phyloP scores from a whole-genome alignment of 1,284 basidiomycete genomes.

The Porodaedalea pini region DNA sequence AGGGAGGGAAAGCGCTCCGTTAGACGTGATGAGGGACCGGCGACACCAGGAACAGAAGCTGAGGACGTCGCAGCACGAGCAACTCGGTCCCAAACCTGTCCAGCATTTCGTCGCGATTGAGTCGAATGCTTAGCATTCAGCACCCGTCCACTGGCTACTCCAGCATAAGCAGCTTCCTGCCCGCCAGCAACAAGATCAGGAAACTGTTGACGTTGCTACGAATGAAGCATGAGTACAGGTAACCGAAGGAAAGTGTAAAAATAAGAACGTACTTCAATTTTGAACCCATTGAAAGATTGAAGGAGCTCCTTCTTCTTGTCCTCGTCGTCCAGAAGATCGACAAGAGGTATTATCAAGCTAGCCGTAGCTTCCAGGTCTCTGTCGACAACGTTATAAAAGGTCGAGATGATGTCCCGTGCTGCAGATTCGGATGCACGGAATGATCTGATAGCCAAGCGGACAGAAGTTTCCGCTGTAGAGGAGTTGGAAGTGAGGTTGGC shows the following conservation, averaged over 20 bases:
- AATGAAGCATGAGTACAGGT: background rate
- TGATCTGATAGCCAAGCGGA: constrained; percentile 77
- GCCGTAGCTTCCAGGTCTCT: constrained; percentile 73
- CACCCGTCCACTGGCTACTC: constrained; percentile 75
- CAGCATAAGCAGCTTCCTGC: constrained; percentile 65
- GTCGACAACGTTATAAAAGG: constrained; percentile 83
- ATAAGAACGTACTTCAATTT: constrained; percentile 62
- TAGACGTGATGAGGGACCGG: constrained; percentile 27
- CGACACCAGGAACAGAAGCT: constrained; percentile 35
- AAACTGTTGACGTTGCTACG: constrained; percentile 78
- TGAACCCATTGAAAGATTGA: constrained; percentile 79
- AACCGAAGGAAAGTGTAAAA: background rate
- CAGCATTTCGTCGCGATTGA: constrained; percentile 46
- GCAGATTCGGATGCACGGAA: constrained; percentile 78
- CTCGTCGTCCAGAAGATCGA: constrained; percentile 79
- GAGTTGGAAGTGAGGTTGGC: constrained; percentile 68
- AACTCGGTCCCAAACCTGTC: constrained; percentile 84
- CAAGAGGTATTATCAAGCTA: constrained; percentile 73
- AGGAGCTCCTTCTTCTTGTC: constrained; percentile 81
- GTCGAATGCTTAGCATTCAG: constrained; percentile 81
- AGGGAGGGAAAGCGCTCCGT: constrained; percentile 48
- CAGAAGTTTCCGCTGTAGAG: constrained; percentile 67
- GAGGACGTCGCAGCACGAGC: constrained; percentile 75
- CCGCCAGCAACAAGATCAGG: constrained; percentile 69
- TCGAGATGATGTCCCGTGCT: constrained; percentile 83